Base-by-base conservation (phyloP, 2,329 filamentous ascomycete species). In the Aspergillus fijiensis region DNA sequence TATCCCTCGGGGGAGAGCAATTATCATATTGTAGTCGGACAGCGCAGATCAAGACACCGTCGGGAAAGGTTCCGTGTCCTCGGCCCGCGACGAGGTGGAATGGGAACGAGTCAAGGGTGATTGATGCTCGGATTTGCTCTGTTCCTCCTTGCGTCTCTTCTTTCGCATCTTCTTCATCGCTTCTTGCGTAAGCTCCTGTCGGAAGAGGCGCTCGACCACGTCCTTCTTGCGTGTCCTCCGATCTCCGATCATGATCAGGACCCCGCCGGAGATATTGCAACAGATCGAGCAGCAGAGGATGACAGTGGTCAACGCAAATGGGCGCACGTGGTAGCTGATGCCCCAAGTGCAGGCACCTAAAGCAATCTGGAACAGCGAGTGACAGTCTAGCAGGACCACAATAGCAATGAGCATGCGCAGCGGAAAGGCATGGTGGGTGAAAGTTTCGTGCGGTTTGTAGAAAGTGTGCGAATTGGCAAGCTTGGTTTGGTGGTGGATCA, bases 401-500 rank as follows among this genome's bases (percentile, higher is more conserved):
- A 94, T 87, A 59, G 89, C 87, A 42, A 95, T 82, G 33, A 96
- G 85, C 5, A 92, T 81, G 33, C 84, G 82, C 1, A 93, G 79
- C 0, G 91, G 90, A 63, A 96, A 96, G 0, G 91, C 89, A 70
- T 87, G 83, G 72, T 96, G 91, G 0, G 91, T 96, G 35, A 86
- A 81, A 0, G 91, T 96, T 75, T 96, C 91, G 74, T 96, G 89
- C 0, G 91, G 91, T 69, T 93, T 93, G 81, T 96, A 96, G 75
- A 94, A 96, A 5, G 89, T 92, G 73, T 96, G 91, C 0, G 89
- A 92, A 67, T 89, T 91, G 70, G 89, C 84, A 69, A 95, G 89
- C 69, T 93, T 94, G 66, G 81, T 83, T 70, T 93, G 89, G 69
- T 96, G 91, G 71, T 95, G 88, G 54, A 87, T 82, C 10, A 96